Conservation (phyloP, 306 rosid species). For the Fragaria nilgerrensis region DNA sequence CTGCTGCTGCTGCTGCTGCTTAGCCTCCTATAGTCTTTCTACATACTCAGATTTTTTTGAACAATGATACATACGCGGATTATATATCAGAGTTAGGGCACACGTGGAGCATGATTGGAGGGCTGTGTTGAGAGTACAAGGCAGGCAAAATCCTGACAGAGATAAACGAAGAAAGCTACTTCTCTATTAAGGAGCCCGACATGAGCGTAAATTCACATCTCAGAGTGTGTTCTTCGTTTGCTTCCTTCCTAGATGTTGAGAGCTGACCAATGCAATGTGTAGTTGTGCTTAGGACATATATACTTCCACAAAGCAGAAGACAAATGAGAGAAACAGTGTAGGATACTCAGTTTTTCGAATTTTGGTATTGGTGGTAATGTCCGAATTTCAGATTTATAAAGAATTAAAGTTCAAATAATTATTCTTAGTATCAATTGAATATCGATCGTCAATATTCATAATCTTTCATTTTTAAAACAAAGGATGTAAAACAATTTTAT, state of each 20-base stretch:
- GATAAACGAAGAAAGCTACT: neutral
- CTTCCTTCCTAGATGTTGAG: neutral
- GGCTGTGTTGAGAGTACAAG: neutral
- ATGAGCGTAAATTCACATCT: neutral
- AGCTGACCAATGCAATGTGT: neutral
- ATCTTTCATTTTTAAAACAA: no score
- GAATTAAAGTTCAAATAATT: no score
- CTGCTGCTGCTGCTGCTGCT: neutral
- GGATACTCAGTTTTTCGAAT: neutral
- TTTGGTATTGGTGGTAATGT: no score
- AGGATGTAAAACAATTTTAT: no score
- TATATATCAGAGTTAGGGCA: neutral
- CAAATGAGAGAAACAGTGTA: neutral
- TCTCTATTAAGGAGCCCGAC: neutral
- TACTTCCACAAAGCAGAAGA: neutral
- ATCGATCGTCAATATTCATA: no score
- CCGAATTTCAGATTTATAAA: no score
- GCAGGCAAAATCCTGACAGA: neutral
- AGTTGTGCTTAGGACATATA: no score
- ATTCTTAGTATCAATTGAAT: no score
- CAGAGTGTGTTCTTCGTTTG: neutral
- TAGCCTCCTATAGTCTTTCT: neutral
- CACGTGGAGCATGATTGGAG: neutral
- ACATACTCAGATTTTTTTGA: neutral
- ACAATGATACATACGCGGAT: no score